phyloP scores from a whole-genome alignment of 352 stramenopile species.

The Plasmopara muralis region DNA sequence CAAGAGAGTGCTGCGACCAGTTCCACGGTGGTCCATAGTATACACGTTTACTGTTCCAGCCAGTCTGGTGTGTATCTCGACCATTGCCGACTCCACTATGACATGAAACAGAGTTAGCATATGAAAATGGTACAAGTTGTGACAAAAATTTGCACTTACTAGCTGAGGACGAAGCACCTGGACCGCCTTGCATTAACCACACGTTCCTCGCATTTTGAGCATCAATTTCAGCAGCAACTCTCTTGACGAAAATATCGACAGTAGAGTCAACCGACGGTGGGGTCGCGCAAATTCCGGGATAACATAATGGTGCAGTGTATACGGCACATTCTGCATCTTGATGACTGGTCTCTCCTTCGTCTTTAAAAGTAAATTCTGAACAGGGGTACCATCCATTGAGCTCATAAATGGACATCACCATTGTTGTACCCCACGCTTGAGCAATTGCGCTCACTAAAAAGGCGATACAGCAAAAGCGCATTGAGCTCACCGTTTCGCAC shows the following conservation, averaged over 20 bases:
- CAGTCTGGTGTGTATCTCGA: constrained; percentile 20
- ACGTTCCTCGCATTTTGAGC: constrained; percentile 23
- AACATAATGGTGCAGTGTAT: constrained; percentile 29
- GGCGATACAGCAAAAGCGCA: background rate
- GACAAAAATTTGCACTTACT: constrained; percentile 15
- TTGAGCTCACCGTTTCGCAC: background rate
- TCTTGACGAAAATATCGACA: constrained; percentile 42
- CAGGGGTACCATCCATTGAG: constrained; percentile 33
- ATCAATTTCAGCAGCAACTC: constrained; percentile 19
- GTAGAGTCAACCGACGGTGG: constrained; percentile 7
- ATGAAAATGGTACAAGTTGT: background rate
- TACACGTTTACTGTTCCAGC: constrained; percentile 40
- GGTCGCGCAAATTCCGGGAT: constrained; percentile 22
- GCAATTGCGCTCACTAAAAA: background rate
- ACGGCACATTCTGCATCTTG: constrained; percentile 29
- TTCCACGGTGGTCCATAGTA: constrained; percentile 52
- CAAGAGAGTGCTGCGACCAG: constrained; percentile 32
- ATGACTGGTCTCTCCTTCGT: constrained; percentile 8
- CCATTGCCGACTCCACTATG: constrained; percentile 38
- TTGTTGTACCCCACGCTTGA: background rate
- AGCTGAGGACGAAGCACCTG: constrained; percentile 28
- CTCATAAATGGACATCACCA: background rate
- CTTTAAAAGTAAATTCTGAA: constrained; percentile 23
- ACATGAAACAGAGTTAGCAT: background rate
- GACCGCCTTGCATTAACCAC: constrained; percentile 41